Percentiles rank a stretch among this genome's conserved stretches.
phyloP scores from a whole-genome alignment of 495 filamentous ascomycete species.

The Neurospora sp. region DNA sequence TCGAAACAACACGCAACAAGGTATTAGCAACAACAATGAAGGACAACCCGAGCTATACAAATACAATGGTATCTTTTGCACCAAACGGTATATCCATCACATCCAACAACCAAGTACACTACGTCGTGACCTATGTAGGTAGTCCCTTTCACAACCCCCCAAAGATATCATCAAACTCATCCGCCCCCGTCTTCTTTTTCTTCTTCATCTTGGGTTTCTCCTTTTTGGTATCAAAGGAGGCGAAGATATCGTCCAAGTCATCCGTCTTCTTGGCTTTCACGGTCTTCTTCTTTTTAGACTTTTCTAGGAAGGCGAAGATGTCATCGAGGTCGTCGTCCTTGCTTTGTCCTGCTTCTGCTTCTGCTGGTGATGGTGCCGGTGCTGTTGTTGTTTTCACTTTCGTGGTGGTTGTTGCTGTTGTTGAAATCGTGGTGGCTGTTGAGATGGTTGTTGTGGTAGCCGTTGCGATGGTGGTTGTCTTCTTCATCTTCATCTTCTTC shows the following conservation, averaged over 20 bases:
- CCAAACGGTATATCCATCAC: not conserved
- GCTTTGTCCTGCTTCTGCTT: not conserved
- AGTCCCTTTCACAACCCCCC: slow-evolving; percentile 2
- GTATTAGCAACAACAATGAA: too few relatives aligned
- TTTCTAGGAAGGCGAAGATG: not conserved
- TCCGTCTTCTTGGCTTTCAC: slow-evolving; percentile 10
- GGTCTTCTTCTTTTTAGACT: slow-evolving; percentile 4
- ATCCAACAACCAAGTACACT: not conserved
- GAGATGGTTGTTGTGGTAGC: not conserved
- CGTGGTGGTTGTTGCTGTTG: not conserved
- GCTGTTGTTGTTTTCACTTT: not conserved
- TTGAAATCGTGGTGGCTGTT: not conserved
- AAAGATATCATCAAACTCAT: slow-evolving; percentile 28
- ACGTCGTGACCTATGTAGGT: not conserved
- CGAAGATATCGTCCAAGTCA: slow-evolving; percentile 30
- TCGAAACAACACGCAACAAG: not conserved
- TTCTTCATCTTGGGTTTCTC: slow-evolving; percentile 16
- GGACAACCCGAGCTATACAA: not conserved
- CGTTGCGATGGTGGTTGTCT: slow-evolving; percentile 5
- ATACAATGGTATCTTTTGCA: too few relatives aligned
- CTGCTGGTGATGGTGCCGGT: slow-evolving; percentile 5
- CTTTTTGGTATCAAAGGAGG: not conserved
- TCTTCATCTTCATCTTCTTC: not conserved
- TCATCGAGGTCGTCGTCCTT: not conserved
- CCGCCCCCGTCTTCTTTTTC: slow-evolving; percentile 6